Base-by-base conservation (phyloP, 2,329 filamentous ascomycete genomes). In the Penicillium corylophilum region DNA sequence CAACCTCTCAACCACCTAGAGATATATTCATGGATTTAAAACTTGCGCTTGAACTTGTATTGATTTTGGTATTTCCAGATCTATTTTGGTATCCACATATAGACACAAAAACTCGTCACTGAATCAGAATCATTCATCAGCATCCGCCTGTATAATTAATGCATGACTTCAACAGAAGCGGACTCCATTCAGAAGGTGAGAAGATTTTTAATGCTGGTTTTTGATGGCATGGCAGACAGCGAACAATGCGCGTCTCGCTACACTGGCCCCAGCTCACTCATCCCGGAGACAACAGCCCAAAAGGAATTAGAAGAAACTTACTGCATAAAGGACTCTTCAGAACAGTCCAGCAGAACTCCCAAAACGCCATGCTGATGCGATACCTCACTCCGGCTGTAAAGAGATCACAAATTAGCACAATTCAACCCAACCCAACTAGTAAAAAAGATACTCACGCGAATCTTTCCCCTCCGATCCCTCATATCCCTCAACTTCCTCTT, bases 401-500 rank as follows among this genome's bases (percentile, higher is more conserved):
- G 48, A 36, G 16, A 16, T 6, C 49, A 51, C 61, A 20, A 54
- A 55, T 58, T 53, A 60, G 50, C 20, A 42, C 43, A 40, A 24
- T 31, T 15, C 12, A 43, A 13, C 18, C n/a, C 5, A 2, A 10
- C 13, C 6, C 36, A 53, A 28, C 35, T 36, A 10, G 7, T 28
- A 24, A 44, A 3, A 36, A 13, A 13, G 2, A 38, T 41, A 42
- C 69, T 57, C 59, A 77, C 74, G 66, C 77, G 77, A 64, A 88
- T 82, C 67, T 79, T 85, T 18, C 83, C 81, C 66, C 82, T 82
- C 73, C 83, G 81, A 70, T 81, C 81, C 72, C 82, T 84, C 84
- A 92, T 86, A 50, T 83, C 84, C 63, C 81, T 78, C 42, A 94
- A 81, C 73, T 83, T 88, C 74, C 76, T 83, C 73, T 81, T 82